Base-by-base conservation (phyloP, 345 rosid species). In the Bruguiera gymnorhiza region DNA sequence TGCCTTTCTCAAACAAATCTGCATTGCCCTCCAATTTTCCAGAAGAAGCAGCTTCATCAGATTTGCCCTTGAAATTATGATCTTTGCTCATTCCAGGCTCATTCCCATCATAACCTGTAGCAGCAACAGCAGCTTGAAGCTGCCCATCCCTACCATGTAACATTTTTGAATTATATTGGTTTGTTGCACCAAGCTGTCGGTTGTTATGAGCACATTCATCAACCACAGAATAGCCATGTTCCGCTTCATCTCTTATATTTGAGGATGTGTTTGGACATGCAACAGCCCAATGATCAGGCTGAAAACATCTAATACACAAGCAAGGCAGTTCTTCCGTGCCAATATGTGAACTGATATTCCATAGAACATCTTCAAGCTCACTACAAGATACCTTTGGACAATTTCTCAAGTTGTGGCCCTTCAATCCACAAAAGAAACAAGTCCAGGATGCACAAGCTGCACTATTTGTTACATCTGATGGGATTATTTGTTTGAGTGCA, bases 261-360 rank as follows among this genome's bases (percentile, higher is more conserved):
- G 72, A 63, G 65, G 86, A 76, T 26, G 79, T 73, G 58, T 66
- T 76, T 2, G 92, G 96, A 68, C 94, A 93, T 27, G 80, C 60
- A 72, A 83, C 78, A 68, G 97, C 97, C 98, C 97, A 90, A 68
- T 93, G 97, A 78, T 75, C 77, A 55, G 75, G 81, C 80, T 84
- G 88, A 75, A 80, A 86, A 80, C 97, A 88, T 83, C 86, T 86
- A 66, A 88, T 78, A 74, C 93, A 88, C 62, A 83, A 63, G 71
- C 82, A 74, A 73, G 86, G 72, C 20, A 73, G 66, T 68, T 74
- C 84, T 66, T 86, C 79, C 53, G 60, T 75, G 27, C 78, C 77
- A 61, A 76, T 70, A 60, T 74, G 73, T 51, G 80, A 75, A 73
- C 71, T 83, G 48, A 79, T 32, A 68, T 78, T 84, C 66, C 69